These are phyloP conservation scores for Citrus inodora DNA, from an alignment of 345 rosid species.

Conservation along the genomic window DNA sequence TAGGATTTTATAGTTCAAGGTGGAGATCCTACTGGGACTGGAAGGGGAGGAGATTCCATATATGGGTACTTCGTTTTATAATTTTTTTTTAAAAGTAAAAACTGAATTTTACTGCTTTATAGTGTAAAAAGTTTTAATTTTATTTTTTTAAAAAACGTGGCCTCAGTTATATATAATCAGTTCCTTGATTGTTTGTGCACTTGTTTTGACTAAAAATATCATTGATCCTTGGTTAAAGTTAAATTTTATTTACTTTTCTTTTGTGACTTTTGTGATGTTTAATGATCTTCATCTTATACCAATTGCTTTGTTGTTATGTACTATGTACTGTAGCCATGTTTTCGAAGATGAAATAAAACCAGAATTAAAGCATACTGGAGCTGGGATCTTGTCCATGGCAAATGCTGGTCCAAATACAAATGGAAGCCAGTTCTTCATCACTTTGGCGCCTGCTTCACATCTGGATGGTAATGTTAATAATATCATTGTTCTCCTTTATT, in stretches of 20 bases:
- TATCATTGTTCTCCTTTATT: not conserved
- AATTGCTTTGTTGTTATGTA: not conserved
- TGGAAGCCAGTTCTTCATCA: constrained; percentile 93
- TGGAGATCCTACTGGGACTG: constrained; percentile 98
- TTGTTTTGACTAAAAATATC: not conserved
- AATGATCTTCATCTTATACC: not conserved
- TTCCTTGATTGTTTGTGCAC: not conserved
- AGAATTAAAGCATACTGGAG: constrained; percentile 94
- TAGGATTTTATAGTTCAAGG: constrained; percentile 98
- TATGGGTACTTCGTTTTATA: constrained; percentile 52
- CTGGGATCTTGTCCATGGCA: constrained; percentile 92
- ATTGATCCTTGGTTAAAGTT: not conserved
- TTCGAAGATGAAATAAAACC: constrained; percentile 86
- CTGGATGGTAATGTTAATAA: constrained; percentile 62
- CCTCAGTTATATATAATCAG: not conserved
- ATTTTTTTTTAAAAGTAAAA: not conserved
- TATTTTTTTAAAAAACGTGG: not conserved
- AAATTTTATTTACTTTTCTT: not conserved
- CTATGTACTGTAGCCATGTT: constrained; percentile 36
- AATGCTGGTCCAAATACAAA: constrained; percentile 95
- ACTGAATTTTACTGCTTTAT: not conserved
- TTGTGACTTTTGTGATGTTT: not conserved
- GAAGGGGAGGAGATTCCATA: constrained; percentile 89
- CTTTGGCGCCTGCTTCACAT: constrained; percentile 76
- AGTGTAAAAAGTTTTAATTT: not conserved